Evolutionary conservation across 2,329 filamentous ascomycete species (phyloP).

Genomic region (Exserohilum turcica): DNA sequence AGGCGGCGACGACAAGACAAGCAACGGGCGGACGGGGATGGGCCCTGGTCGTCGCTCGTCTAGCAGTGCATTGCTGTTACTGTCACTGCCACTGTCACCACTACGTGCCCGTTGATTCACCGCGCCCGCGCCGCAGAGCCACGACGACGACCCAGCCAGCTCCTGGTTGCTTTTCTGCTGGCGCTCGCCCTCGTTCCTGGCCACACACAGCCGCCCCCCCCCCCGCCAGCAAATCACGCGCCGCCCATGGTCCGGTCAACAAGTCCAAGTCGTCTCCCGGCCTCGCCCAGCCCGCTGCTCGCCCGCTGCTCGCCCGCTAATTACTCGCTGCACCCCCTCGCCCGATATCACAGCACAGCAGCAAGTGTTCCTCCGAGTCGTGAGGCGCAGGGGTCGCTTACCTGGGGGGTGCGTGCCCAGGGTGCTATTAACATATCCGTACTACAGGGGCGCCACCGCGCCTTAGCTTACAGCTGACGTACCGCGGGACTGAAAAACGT

Average conservation of each 20-base stretch:
- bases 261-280: no score
- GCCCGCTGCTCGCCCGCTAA: constrained; percentile 3
- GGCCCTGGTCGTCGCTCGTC: neutral
- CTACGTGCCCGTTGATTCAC: constrained; percentile 11
- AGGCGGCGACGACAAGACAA: neutral
- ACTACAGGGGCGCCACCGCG: constrained; percentile 20
- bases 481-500: constrained; percentile 27
- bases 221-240: neutral
- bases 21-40: neutral
- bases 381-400: constrained; percentile 16
- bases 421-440: constrained; percentile 36
- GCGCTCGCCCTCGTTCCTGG: no score
- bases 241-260: constrained; percentile 1
- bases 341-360: constrained; percentile 18
- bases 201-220: neutral
- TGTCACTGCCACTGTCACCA: no score
- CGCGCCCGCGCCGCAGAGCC: constrained; percentile 3
- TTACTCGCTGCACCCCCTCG: constrained; percentile 11
- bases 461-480: constrained; percentile 31
- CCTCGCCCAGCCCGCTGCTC: constrained; percentile 4
- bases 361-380: constrained; percentile 7
- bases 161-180: constrained; percentile 11
- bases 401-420: constrained; percentile 17
- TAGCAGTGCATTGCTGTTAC: neutral
- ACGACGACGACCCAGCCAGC: no score